Conservation (phyloP, 768 basidiomycete genomes). For the Roridomyces roridus region DNA sequence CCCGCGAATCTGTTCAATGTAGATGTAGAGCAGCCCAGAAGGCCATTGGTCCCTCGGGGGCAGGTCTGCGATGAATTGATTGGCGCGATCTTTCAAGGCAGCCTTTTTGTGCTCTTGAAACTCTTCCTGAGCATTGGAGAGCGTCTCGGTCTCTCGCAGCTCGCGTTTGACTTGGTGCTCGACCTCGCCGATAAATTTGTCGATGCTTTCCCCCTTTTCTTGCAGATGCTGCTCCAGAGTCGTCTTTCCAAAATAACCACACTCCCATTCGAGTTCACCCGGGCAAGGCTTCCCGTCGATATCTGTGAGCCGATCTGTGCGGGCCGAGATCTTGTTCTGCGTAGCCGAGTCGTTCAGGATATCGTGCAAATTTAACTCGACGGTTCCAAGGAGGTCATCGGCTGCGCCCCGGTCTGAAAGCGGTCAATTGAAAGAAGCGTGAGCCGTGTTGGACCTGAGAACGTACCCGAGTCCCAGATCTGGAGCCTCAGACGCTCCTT, state of each 20-base stretch:
- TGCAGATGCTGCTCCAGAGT: slow-evolving; percentile 45
- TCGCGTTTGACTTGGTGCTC: slow-evolving; percentile 55
- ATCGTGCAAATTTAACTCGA: slow-evolving; percentile 46
- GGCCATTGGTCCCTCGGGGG: slow-evolving; percentile 68
- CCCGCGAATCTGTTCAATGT: slow-evolving; percentile 70
- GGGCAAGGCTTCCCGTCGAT: slow-evolving; percentile 34
- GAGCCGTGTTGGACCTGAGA: background rate
- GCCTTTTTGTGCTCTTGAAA: slow-evolving; percentile 45
- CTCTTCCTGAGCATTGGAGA: slow-evolving; percentile 31
- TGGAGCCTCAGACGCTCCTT: slow-evolving; percentile 69
- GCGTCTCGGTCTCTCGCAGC: slow-evolving; percentile 43
- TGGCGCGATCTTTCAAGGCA: slow-evolving; percentile 40
- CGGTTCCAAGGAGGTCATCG: slow-evolving; percentile 56
- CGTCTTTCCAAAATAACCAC: slow-evolving; percentile 59
- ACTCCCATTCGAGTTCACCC: slow-evolving; percentile 53
- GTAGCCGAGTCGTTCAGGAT: slow-evolving; percentile 40
- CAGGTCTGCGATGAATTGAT: slow-evolving; percentile 50
- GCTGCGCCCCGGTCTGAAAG: slow-evolving; percentile 46
- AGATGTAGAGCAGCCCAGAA: slow-evolving; percentile 67
- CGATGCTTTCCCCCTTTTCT: slow-evolving; percentile 36
- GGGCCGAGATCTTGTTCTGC: slow-evolving; percentile 52
- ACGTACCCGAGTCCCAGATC: slow-evolving; percentile 74
- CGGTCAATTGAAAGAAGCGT: background rate
- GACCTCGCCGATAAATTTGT: slow-evolving; percentile 45
- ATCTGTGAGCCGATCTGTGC: slow-evolving; percentile 51